phyloP scores from a whole-genome alignment of 1,284 basidiomycete genomes.

The Paramarasmius palmivorus region DNA sequence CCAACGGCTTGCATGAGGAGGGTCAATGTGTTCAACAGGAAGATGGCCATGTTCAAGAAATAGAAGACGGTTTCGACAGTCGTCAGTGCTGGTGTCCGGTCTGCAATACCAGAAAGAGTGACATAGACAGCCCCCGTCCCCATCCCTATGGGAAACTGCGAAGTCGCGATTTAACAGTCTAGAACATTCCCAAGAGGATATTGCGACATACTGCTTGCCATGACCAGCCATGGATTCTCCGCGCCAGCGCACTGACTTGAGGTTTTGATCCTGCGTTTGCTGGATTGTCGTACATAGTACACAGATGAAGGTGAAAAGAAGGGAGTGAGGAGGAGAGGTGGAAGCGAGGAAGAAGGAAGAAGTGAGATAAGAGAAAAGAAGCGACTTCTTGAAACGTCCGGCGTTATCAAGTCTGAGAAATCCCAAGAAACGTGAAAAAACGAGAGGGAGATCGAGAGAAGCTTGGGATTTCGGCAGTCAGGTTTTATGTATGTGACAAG shows the following conservation, averaged over 20 bases:
- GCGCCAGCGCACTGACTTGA: constrained; percentile 31
- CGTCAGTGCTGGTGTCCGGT: constrained; percentile 32
- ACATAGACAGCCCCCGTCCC: constrained; percentile 51
- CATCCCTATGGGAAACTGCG: constrained; percentile 51
- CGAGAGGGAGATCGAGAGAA: neutral
- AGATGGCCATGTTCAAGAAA: constrained; percentile 45
- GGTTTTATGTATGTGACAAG: no score
- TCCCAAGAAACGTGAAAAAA: neutral
- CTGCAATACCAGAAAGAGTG: constrained; percentile 40
- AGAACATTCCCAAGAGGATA: neutral
- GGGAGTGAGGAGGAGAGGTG: neutral
- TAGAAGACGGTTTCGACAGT: constrained; percentile 44
- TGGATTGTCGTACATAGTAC: neutral
- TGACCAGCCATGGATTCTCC: constrained; percentile 49
- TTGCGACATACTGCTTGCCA: constrained; percentile 45
- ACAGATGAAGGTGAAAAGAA: neutral
- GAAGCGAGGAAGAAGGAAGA: neutral
- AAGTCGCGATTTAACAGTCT: neutral
- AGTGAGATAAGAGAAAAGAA: neutral
- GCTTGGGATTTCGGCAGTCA: no score
- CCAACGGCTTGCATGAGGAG: constrained; percentile 43
- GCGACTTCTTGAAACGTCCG: neutral
- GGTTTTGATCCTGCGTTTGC: constrained; percentile 2
- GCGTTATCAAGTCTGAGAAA: neutral
- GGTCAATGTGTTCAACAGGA: constrained; percentile 42